Percentiles rank a stretch among this genome's conserved stretches.
Conservation (phyloP, 495 filamentous ascomycete genomes). For the Gamarada debralockiae region DNA sequence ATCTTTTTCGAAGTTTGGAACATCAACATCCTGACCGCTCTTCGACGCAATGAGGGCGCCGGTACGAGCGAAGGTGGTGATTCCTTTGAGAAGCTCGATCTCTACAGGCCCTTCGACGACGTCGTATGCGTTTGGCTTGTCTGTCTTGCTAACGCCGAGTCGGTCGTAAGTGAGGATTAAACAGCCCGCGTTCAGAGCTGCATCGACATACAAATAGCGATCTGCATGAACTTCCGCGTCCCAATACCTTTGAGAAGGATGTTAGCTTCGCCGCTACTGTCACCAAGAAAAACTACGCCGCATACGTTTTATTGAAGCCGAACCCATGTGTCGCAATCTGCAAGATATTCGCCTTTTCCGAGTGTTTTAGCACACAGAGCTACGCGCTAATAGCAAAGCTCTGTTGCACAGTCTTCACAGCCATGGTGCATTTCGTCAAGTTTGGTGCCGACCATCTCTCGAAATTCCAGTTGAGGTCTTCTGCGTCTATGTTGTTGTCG, state of each 20-base stretch:
- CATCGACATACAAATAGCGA: slow-evolving; percentile 50
- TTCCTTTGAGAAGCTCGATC: slow-evolving; percentile 41
- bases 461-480: background rate
- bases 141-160: slow-evolving; percentile 53
- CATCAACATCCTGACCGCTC: background rate
- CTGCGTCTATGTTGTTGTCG: background rate
- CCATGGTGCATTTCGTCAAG: background rate
- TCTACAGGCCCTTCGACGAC: slow-evolving; percentile 48
- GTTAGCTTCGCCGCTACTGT: no score
- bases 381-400: slow-evolving; percentile 1
- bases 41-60: background rate
- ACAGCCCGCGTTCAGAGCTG: slow-evolving; percentile 45
- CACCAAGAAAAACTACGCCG: no score
- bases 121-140: slow-evolving; percentile 46
- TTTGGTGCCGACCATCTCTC: background rate
- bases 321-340: slow-evolving; percentile 10
- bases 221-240: slow-evolving; percentile 47
- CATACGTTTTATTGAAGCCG: slow-evolving; percentile 1
- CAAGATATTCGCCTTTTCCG: background rate
- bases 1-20: slow-evolving; percentile 22
- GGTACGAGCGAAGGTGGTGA: slow-evolving; percentile 43
- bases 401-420: background rate
- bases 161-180: slow-evolving; percentile 53
- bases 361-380: background rate
- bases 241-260: slow-evolving; percentile 45